A percentile compares a stretch with the other conserved stretches of the same genome.
phyloP scores from a whole-genome alignment of 305 asterid genomes.

The Rubia peregrina region DNA sequence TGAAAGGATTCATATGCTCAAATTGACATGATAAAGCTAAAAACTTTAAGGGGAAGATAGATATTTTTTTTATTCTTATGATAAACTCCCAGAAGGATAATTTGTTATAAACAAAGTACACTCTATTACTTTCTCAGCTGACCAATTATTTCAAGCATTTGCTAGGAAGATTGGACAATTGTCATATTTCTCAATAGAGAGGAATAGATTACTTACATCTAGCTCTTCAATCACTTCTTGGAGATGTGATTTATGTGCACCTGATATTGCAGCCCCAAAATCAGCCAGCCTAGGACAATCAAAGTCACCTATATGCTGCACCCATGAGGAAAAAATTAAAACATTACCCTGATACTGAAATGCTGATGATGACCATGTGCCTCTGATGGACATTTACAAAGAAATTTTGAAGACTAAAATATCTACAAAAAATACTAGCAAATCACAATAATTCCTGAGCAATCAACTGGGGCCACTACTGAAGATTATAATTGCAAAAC shows the following conservation, averaged over 20 bases:
- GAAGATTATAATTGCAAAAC: not conserved
- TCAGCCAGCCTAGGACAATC: conserved; percentile 96
- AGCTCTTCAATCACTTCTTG: conserved; percentile 99
- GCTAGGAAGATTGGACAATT: conserved; percentile 3
- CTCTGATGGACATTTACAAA: not conserved
- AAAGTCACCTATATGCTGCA: conserved; percentile 97
- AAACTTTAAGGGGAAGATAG: not conserved
- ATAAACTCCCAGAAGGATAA: not conserved
- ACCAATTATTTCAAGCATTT: not conserved
- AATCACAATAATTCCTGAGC: not conserved
- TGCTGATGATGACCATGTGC: not conserved
- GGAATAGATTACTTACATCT: conserved; percentile 56
- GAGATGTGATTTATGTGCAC: conserved; percentile 78
- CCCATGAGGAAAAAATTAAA: conserved; percentile 22
- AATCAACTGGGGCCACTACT: not conserved
- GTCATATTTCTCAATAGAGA: not conserved
- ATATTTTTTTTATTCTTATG: too few species aligned
- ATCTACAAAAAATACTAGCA: not conserved
- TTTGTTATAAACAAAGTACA: not conserved
- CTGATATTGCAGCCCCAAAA: conserved; percentile 99
- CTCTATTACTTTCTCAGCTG: not conserved
- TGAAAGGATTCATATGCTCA: not conserved
- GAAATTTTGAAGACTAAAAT: not conserved
- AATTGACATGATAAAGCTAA: not conserved
- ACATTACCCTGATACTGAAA: conserved; percentile 8